Percentiles rank a stretch among this genome's conserved stretches.
These are phyloP conservation scores for Zopfochytrium polystomum DNA, from an alignment of 371 early-diverging fungal genomes.

Conservation along the genomic window DNA sequence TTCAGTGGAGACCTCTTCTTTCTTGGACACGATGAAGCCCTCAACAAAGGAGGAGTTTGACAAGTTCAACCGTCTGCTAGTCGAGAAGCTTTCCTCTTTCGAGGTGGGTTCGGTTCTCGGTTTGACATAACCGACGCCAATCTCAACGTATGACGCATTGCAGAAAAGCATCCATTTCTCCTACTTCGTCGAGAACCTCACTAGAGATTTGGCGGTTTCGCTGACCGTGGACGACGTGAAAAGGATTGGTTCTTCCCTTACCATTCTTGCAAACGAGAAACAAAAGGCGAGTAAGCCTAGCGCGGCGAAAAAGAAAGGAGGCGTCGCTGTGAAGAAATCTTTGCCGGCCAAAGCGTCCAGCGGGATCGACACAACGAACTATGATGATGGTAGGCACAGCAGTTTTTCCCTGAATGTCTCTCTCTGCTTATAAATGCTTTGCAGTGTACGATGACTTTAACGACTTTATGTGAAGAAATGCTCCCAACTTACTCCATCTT, in stretches of 20 bases:
- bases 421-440: constrained; percentile 21
- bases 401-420: constrained; percentile 50
- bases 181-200: constrained; percentile 72
- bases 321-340: constrained; percentile 39
- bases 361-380: constrained; percentile 34
- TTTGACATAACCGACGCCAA: no score
- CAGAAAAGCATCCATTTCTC: constrained; percentile 32
- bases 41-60: constrained; percentile 81
- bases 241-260: constrained; percentile 70
- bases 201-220: constrained; percentile 74
- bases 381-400: constrained; percentile 25
- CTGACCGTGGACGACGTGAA: constrained; percentile 80
- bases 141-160: not conserved
- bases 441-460: constrained; percentile 68
- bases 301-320: constrained; percentile 66
- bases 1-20: constrained; percentile 8
- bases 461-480: constrained; percentile 80
- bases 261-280: constrained; percentile 86
- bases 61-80: constrained; percentile 65
- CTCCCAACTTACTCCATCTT: no score
- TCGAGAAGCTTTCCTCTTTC: constrained; percentile 65
- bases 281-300: constrained; percentile 62
- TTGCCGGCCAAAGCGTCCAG: constrained; percentile 17
- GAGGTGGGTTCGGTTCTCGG: constrained; percentile 50
- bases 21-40: constrained; percentile 68